Base-by-base conservation (phyloP, 2,329 filamentous ascomycete species). In the Pseudodiploospora longispora region DNA sequence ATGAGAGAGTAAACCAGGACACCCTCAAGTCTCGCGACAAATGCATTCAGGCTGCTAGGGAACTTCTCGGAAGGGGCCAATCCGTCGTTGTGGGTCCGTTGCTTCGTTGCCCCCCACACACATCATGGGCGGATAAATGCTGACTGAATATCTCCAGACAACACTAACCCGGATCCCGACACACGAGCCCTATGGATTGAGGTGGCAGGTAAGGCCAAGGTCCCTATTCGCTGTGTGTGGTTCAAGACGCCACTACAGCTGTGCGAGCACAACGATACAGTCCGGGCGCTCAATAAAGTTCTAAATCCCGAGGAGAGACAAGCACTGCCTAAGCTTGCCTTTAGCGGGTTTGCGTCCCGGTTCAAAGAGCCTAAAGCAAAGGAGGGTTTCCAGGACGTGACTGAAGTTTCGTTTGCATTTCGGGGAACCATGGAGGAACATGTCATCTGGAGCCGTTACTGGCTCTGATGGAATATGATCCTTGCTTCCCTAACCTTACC, bases 1-100 rank as follows among this genome's bases (percentile, higher is more conserved):
- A 95, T 60, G 77, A 80, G 59, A 78, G 93, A 39, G 78, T 96
- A 30, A 98, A 97, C 55, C 93, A 97, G 67, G 93, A 97, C 63
- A 78, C 75, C 2, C 72, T 96, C 38, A 95, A 95, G 64, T 83
- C 78, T 50, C 69, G 75, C 48, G 75, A 81, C 39, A 83, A 78
- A 54, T 85, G 82, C 61, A 65, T 96, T 48, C 86, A 87, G 63
- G 78, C 76, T 27, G 88, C 90, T 10, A 73, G 70, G 40, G 76
- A 85, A 38, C 65, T 77, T 38, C 69, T 97, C 36, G 63, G 72
- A 35, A 72, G 77, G 27, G 81, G 83, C 2, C 72, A 72, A 27
- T 85, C 86, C 3, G 80, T 95, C 4, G 87, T 75, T 28, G 75
- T 97, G 47, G 88, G 87, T 93, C 73, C 53, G 80, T 70, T 47